These are phyloP conservation scores for Suillus discolor DNA, from an alignment of 768 basidiomycete species.

Conservation along the genomic window DNA sequence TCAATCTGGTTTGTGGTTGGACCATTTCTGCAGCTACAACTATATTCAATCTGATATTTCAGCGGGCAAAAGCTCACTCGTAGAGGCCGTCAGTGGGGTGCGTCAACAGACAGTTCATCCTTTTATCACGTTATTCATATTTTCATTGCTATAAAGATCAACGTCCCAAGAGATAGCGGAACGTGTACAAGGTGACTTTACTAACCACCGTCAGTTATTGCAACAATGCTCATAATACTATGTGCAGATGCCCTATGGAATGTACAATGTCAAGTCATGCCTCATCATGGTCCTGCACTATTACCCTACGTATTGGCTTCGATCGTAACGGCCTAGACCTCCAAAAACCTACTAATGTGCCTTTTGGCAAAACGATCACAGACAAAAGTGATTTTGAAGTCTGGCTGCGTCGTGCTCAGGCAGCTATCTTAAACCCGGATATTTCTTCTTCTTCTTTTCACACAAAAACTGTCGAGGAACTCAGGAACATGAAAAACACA, in stretches of 20 bases:
- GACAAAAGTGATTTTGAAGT: conserved; percentile 38
- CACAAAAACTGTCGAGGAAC: conserved; percentile 24
- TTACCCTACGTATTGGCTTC: conserved; percentile 42
- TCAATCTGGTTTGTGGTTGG: conserved; percentile 47
- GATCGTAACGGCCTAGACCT: conserved; percentile 30
- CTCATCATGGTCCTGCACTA: conserved; percentile 44
- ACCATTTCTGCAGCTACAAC: neutral
- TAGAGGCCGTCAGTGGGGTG: conserved; percentile 60
- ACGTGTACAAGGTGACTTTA: conserved; percentile 53
- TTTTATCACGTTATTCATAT: neutral
- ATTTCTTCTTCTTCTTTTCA: conserved; percentile 21
- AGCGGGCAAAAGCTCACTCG: conserved; percentile 64
- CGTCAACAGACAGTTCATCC: conserved; percentile 16
- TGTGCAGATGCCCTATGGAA: conserved; percentile 53
- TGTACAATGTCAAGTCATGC: conserved; percentile 47
- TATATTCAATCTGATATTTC: conserved; percentile 6
- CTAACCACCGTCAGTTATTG: neutral
- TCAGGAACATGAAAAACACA: conserved; percentile 28
- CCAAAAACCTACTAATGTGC: conserved; percentile 24
- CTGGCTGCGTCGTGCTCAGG: conserved; percentile 47
- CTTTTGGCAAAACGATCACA: conserved; percentile 35
- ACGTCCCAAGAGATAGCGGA: conserved; percentile 61
- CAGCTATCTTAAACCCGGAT: conserved; percentile 42
- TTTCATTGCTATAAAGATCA: conserved; percentile 43
- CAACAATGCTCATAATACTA: neutral